Evolutionary conservation across 2,329 filamentous ascomycete genomes (phyloP).

Genomic region (Ophiostoma piceae): DNA sequence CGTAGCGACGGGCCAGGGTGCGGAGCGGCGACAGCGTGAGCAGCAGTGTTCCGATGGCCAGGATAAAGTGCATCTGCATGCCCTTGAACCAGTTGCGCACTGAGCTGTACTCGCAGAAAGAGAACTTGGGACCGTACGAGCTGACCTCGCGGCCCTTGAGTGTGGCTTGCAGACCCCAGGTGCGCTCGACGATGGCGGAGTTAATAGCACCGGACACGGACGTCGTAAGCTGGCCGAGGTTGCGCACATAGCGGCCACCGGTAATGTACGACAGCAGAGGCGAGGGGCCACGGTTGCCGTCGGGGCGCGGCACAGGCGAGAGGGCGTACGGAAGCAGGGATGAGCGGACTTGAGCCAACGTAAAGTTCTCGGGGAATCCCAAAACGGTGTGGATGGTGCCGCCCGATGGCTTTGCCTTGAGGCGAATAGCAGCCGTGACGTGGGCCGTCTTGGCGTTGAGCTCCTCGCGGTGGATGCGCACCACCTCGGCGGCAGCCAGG

Average conservation of each 20-base stretch:
- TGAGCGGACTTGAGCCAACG: constrained; percentile 43
- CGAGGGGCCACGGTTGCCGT: constrained; percentile 31
- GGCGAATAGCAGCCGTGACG: constrained; percentile 46
- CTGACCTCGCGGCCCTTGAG: constrained; percentile 42
- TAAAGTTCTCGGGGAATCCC: constrained; percentile 50
- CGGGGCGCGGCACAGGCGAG: constrained; percentile 50
- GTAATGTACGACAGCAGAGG: constrained; percentile 44
- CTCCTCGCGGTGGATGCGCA: constrained; percentile 46
- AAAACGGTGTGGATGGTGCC: constrained; percentile 65
- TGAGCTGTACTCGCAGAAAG: constrained; percentile 51
- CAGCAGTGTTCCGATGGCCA: constrained; percentile 42
- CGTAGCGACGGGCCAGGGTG: constrained; percentile 39
- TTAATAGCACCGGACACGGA: constrained; percentile 49
- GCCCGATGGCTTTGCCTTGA: constrained; percentile 52
- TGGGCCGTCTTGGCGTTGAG: constrained; percentile 48
- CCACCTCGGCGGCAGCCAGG: constrained; percentile 51
- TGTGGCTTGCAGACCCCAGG: constrained; percentile 56
- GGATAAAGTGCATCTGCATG: constrained; percentile 45
- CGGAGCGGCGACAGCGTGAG: constrained; percentile 43
- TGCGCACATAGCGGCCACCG: constrained; percentile 45
- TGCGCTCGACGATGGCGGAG: constrained; percentile 51
- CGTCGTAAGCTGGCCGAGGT: constrained; percentile 52
- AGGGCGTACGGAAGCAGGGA: constrained; percentile 49
- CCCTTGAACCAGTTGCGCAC: constrained; percentile 48
- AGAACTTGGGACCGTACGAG: constrained; percentile 58